Conservation (phyloP, 129 eudicot genomes). For the Flaveria linearis region DNA sequence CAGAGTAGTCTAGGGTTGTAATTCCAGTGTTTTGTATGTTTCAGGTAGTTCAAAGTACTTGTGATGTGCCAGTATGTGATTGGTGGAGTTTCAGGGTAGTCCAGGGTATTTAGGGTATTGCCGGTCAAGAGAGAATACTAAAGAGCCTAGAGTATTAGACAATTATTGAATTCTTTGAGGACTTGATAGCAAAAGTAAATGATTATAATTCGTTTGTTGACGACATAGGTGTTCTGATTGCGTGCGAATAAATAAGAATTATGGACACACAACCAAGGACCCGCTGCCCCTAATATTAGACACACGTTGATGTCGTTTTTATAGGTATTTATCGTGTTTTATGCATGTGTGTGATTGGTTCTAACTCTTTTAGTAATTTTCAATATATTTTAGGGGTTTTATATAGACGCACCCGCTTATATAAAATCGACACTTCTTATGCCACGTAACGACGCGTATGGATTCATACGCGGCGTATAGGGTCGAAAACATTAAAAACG, state of each 20-base stretch:
- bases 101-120: too few relatives aligned
- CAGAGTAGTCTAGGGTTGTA: too few relatives aligned
- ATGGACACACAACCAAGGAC: constrained; percentile 15
- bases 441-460: too few relatives aligned
- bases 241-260: constrained; percentile 26
- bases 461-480: too few relatives aligned
- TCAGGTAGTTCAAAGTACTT: too few relatives aligned
- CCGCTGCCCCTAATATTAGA: constrained; percentile 28
- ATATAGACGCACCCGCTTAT: too few relatives aligned
- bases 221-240: constrained; percentile 30
- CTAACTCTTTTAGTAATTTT: not conserved
- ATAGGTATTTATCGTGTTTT: not conserved
- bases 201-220: constrained; percentile 19
- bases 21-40: too few relatives aligned
- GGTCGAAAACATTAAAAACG: too few relatives aligned
- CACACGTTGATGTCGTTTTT: constrained; percentile 2
- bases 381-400: too few relatives aligned
- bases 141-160: not conserved
- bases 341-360: not conserved
- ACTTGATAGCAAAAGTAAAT: constrained; percentile 6
- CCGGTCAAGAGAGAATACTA: not conserved
- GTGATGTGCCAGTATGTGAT: too few relatives aligned
- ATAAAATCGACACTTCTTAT: too few relatives aligned
- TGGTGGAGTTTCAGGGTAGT: too few relatives aligned
- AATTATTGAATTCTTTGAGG: constrained; percentile 14